Evolutionary conservation across 208 protist genomes (phyloP), one percentile per base, ranked within the genome.

Genomic region (Phytomonas serpens): DNA sequence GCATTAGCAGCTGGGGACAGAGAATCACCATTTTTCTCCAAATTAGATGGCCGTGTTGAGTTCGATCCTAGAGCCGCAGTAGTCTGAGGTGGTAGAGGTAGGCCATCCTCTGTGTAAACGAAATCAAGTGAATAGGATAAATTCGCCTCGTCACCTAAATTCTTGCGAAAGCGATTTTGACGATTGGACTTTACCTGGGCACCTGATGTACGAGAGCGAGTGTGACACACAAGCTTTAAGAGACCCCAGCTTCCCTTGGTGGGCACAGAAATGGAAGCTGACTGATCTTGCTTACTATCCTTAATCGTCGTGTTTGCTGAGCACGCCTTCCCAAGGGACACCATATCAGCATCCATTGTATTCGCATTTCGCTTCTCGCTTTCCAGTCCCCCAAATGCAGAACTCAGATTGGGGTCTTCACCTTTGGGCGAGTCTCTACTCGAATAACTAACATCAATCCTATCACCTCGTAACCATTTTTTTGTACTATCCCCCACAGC

Each of bases 51-150:
- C 9, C 40, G 40, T 10, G 40, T 11, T 47, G 40, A 47, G 40
- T 23, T 47, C 14, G 14, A 47, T 23, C 4, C 40, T 71, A 83
- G 34, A 23, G 81, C 81, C 29, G 67, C 77, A 63, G 68, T 72
- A 51, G 86, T 37, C 0, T 76, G 72, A 13, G 73, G 80, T 30
- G 84, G 63, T 14, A 85, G 68, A 10, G 84, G 84, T 34, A 81
- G 72, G 6, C 72, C 77, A 61, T 88, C 76, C n/a, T 84, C 78
- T 29, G 77, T 77, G 70, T 94, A 90, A 3, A 86, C 76, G 64
- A 94, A 90, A 76, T 90, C 89, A 0, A 94, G 77, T 5, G 77
- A 79, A 68, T 84, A 94, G 73, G 40, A 3, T 47, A 19, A 3
- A 23, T 19, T 47, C 40, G 40, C 40, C 14, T 47, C 40, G 14